phyloP scores from a whole-genome alignment of 768 basidiomycete species.

The Naganishia antarctica region DNA sequence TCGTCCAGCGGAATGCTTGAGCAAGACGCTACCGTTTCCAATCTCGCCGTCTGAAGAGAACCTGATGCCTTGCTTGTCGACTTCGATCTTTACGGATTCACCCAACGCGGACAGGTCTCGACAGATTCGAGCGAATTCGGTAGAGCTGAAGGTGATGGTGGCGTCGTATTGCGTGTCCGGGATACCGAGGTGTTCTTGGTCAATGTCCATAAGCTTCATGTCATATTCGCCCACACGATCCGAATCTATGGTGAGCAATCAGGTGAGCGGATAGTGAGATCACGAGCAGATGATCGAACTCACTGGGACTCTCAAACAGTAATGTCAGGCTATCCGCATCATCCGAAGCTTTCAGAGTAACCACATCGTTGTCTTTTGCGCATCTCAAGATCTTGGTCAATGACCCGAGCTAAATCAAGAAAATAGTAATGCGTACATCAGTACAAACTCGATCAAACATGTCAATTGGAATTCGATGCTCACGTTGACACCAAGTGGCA shows the following conservation, averaged over 20 bases:
- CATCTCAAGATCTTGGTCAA: constrained; percentile 95
- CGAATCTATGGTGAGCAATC: constrained; percentile 56
- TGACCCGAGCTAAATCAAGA: constrained; percentile 70
- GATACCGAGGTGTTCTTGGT: constrained; percentile 86
- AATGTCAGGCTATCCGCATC: constrained; percentile 83
- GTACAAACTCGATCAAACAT: neutral
- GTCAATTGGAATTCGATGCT: constrained; percentile 22
- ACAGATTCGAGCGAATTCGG: constrained; percentile 87
- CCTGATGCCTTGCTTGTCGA: constrained; percentile 88
- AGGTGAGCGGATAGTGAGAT: neutral
- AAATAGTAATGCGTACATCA: too few relatives aligned
- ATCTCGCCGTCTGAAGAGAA: constrained; percentile 91
- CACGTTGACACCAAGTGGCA: constrained; percentile 55
- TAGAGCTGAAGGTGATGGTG: constrained; percentile 74
- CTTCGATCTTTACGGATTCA: constrained; percentile 91
- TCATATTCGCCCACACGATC: constrained; percentile 97
- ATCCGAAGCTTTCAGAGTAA: constrained; percentile 84
- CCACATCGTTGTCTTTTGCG: constrained; percentile 90
- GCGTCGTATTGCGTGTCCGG: constrained; percentile 98
- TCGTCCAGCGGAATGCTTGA: constrained; percentile 59
- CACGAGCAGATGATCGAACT: constrained; percentile 40
- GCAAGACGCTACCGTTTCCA: constrained; percentile 78
- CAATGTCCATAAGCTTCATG: constrained; percentile 99
- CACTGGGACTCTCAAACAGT: constrained; percentile 84
- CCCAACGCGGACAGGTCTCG: constrained; percentile 84